Conservation (phyloP, 441 rosid species). For the Euphorbia schlechtendalii region DNA sequence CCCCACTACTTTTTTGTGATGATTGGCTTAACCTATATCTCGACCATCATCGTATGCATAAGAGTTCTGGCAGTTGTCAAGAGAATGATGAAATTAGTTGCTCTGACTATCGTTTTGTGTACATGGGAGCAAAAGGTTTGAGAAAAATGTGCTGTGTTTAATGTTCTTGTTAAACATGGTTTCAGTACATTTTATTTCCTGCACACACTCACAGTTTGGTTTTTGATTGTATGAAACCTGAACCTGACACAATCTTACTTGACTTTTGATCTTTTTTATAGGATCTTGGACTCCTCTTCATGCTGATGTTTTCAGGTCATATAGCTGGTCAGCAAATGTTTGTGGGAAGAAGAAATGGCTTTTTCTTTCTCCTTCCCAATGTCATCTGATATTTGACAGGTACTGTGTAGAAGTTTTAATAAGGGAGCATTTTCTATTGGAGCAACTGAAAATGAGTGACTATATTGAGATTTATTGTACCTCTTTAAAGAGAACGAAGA, state of each 20-base stretch:
- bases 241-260: constrained; percentile 9
- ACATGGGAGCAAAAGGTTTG: constrained; percentile 95
- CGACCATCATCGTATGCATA: constrained; percentile 66
- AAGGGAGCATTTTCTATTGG: background rate
- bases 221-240: constrained; percentile 2
- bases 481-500: no score
- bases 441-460: constrained; percentile 5
- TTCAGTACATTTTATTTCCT: constrained; percentile 2
- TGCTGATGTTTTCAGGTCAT: constrained; percentile 95
- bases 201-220: background rate
- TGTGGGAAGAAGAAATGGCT: constrained; percentile 91
- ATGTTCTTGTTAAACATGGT: constrained; percentile 13
- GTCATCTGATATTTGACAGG: constrained; percentile 80
- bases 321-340: constrained; percentile 92
- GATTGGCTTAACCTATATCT: constrained; percentile 94
- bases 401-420: background rate
- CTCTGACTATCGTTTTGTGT: constrained; percentile 94
- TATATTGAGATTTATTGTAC: no score
- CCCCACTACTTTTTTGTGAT: constrained; percentile 59
- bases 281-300: constrained; percentile 99
- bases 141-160: constrained; percentile 15
- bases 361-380: constrained; percentile 65
- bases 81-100: constrained; percentile 61
- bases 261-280: constrained; percentile 27
- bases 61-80: constrained; percentile 38